These are phyloP conservation scores for Diplodia corticola DNA, from an alignment of 2,329 filamentous ascomycete species.

Conservation along the genomic window DNA sequence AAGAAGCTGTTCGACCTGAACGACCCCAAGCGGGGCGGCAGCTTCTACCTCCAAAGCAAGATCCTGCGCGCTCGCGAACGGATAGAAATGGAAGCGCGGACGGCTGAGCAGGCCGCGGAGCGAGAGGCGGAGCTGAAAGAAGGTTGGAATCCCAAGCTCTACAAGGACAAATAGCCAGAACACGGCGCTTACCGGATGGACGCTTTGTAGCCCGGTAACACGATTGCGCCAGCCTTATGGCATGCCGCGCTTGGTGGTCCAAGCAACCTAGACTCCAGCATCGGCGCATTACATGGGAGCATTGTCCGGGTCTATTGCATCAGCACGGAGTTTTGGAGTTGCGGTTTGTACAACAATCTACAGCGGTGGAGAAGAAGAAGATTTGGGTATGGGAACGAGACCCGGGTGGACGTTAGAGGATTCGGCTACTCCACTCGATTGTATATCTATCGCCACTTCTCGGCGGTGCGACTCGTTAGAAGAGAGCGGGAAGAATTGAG, in stretches of 20 bases:
- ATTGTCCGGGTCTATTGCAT: slow-evolving; percentile 22
- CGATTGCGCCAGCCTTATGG: neutral
- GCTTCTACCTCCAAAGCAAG: slow-evolving; percentile 98
- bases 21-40: slow-evolving; percentile 92
- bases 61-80: slow-evolving; percentile 86
- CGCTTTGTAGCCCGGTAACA: neutral
- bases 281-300: slow-evolving; percentile 18
- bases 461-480: neutral
- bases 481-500: slow-evolving; percentile 3
- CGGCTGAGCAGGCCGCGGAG: slow-evolving; percentile 68
- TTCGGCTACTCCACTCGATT: slow-evolving; percentile 12
- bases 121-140: slow-evolving; percentile 77
- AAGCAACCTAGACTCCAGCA: neutral
- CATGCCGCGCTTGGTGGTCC: neutral
- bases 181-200: slow-evolving; percentile 2
- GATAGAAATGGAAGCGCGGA: slow-evolving; percentile 81
- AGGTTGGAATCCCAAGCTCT: slow-evolving; percentile 93
- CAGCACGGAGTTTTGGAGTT: slow-evolving; percentile 25
- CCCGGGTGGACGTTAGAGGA: neutral
- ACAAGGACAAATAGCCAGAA: slow-evolving; percentile 70
- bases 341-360: neutral
- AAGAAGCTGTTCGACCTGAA: slow-evolving; percentile 94
- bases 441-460: slow-evolving; percentile 10
- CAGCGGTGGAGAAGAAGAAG: neutral
- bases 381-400: neutral